Conservation (phyloP, 352 stramenopile genomes). For the Phytophthora sp. region DNA sequence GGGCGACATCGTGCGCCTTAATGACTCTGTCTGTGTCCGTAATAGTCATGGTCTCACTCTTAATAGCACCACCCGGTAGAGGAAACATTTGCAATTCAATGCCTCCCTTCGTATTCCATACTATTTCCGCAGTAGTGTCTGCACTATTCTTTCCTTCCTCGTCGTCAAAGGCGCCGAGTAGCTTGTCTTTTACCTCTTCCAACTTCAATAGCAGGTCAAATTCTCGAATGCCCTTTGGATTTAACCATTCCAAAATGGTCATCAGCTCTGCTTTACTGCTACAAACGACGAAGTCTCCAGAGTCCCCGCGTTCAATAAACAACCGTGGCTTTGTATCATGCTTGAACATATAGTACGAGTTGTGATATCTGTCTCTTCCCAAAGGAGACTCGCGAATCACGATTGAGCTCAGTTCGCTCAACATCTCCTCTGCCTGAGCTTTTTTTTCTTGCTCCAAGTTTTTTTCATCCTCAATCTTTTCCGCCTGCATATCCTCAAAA, state of each 20-base stretch:
- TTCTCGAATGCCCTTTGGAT: constrained; percentile 77
- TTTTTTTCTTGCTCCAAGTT: constrained; percentile 61
- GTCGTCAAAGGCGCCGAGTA: constrained; percentile 34
- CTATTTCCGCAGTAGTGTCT: constrained; percentile 9
- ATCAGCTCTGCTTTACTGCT: constrained; percentile 46
- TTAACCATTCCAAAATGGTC: constrained; percentile 68
- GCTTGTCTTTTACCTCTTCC: constrained; percentile 45
- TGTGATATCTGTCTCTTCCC: constrained; percentile 78
- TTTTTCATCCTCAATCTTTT: constrained; percentile 57
- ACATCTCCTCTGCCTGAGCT: constrained; percentile 43
- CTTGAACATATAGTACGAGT: constrained; percentile 82
- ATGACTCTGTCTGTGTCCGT: constrained; percentile 48
- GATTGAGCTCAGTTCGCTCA: constrained; percentile 46
- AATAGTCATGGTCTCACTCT: constrained; percentile 53
- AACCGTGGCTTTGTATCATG: constrained; percentile 62
- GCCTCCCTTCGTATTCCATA: constrained; percentile 36
- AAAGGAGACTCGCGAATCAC: constrained; percentile 74
- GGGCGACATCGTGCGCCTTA: constrained; percentile 49
- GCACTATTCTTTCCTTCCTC: constrained; percentile 26
- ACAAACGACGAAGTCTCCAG: constrained; percentile 66
- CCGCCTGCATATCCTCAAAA: constrained; percentile 62
- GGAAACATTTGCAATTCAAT: constrained; percentile 75
- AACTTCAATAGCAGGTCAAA: constrained; percentile 67
- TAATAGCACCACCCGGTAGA: constrained; percentile 56
- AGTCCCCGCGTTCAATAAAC: constrained; percentile 74